These are phyloP conservation scores for Volvox reticuliferus DNA, from an alignment of 139 green algal genomes.

Conservation along the genomic window DNA sequence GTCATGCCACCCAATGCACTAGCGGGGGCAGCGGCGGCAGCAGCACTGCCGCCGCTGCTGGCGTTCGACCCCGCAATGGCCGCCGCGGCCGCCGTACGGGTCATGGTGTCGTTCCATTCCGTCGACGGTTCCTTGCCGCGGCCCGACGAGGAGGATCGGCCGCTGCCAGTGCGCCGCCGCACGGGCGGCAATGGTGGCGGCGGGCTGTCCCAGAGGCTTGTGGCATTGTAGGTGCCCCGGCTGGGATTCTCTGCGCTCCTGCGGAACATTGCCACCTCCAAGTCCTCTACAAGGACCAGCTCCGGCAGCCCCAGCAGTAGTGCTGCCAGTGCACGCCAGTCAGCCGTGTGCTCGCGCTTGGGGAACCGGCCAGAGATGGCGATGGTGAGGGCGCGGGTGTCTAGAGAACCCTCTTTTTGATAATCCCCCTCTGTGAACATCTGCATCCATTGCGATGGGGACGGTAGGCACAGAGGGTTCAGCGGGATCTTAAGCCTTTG, in stretches of 20 bases:
- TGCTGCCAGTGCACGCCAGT: constrained; percentile 54
- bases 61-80: too few species aligned
- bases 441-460: neutral
- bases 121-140: neutral
- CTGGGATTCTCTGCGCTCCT: neutral
- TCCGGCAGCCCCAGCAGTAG: constrained; percentile 56
- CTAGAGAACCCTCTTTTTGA: constrained; percentile 57
- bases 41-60: neutral
- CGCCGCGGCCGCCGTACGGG: neutral
- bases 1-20: neutral
- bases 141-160: neutral
- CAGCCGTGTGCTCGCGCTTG: constrained; percentile 55
- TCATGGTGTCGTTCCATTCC: constrained; percentile 33
- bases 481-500: too few species aligned
- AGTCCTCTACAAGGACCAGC: constrained; percentile 57
- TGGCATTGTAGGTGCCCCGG: constrained; percentile 47
- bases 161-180: constrained; percentile 8
- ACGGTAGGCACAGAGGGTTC: too few species aligned
- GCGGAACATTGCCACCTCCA: neutral
- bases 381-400: constrained; percentile 44
- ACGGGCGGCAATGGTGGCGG: constrained; percentile 46
- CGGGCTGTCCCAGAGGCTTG: constrained; percentile 45
- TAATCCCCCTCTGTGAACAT: constrained; percentile 62
- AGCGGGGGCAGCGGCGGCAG: neutral
- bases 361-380: constrained; percentile 60